phyloP scores from a whole-genome alignment of 306 rosid species.

The Sechiopsis laciniata region DNA sequence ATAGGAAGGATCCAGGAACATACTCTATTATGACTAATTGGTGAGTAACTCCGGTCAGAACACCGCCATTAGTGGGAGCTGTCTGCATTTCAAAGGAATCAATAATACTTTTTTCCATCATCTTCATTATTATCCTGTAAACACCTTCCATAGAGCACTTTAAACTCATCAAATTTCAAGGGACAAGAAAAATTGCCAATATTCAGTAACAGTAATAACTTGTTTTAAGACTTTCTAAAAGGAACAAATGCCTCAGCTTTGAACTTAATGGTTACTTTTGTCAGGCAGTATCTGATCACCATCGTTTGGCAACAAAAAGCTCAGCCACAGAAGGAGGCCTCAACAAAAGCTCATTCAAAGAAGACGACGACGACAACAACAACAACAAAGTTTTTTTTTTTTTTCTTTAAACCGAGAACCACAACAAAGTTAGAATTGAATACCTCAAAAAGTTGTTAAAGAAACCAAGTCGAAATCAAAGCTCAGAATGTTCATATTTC shows the following conservation, averaged over 20 bases:
- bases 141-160: slow-evolving; percentile 10
- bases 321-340: slow-evolving; percentile 77
- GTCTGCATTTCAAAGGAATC: slow-evolving; percentile 23
- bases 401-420: no score
- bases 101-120: no score
- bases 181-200: not conserved
- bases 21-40: slow-evolving; percentile 46
- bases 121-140: slow-evolving; percentile 46
- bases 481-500: not conserved
- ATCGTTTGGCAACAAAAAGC: slow-evolving; percentile 65
- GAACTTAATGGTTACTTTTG: slow-evolving; percentile 32
- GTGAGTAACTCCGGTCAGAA: slow-evolving; percentile 79
- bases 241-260: not conserved
- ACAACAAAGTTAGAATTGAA: not conserved
- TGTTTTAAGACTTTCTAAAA: slow-evolving; percentile 6
- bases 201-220: not conserved
- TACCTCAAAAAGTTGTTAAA: not conserved
- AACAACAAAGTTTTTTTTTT: not conserved
- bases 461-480: not conserved
- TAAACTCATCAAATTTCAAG: not conserved
- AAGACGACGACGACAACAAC: no score
- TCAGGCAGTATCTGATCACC: slow-evolving; percentile 67
- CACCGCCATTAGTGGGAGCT: slow-evolving; percentile 50
- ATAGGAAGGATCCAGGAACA: not conserved
- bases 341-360: slow-evolving; percentile 66